A percentile compares a stretch with the other conserved stretches of the same genome.
These are phyloP conservation scores for Colletotrichum kahawae DNA, from an alignment of 2,329 filamentous ascomycete species.

Conservation along the genomic window DNA sequence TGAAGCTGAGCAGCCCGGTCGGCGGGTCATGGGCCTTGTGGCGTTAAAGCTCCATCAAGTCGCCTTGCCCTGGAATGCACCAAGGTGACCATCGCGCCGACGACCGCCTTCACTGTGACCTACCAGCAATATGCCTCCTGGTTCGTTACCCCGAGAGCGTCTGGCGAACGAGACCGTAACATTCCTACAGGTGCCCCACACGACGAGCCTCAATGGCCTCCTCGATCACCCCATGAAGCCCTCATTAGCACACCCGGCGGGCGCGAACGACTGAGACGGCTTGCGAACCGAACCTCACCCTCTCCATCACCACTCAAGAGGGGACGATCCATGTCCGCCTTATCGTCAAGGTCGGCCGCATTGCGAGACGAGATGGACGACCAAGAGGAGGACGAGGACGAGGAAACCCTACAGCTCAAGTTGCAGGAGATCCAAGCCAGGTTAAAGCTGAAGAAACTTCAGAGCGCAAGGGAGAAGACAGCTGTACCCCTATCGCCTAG, in stretches of 20 bases:
- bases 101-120: background rate
- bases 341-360: conserved; percentile 26
- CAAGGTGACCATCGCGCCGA: background rate
- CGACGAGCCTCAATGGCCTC: conserved; percentile 66
- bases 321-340: conserved; percentile 35
- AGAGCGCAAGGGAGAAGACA: conserved; percentile 61
- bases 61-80: background rate
- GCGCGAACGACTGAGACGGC: conserved; percentile 73
- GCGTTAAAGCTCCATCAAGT: conserved; percentile 8
- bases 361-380: conserved; percentile 32
- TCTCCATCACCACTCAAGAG: conserved; percentile 70
- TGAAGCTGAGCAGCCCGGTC: conserved; percentile 10
- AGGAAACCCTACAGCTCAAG: conserved; percentile 87
- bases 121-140: conserved; percentile 23
- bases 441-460: conserved; percentile 84
- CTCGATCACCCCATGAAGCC: conserved; percentile 68
- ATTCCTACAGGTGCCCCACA: conserved; percentile 22
- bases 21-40: conserved; percentile 19
- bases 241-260: conserved; percentile 76
- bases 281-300: conserved; percentile 69
- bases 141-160: conserved; percentile 9
- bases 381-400: conserved; percentile 76
- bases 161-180: background rate
- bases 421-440: conserved; percentile 88
- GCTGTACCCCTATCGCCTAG: conserved; percentile 27